phyloP scores from a whole-genome alignment of 306 rosid species.

The Abrus pulchellus region DNA sequence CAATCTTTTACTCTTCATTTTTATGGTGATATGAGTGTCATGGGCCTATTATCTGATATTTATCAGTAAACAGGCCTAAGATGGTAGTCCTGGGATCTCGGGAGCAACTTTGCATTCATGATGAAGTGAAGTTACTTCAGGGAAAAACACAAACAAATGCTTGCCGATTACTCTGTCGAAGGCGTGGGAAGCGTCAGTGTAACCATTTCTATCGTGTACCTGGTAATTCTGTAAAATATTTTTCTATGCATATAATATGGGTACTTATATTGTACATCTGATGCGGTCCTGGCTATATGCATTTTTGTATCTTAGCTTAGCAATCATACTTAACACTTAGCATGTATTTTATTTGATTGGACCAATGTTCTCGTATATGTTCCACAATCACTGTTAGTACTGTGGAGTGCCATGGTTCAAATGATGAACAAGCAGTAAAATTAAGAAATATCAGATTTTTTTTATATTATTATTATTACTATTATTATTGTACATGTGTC shows the following conservation, averaged over 20 bases:
- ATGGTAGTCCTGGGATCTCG: slow-evolving; percentile 94
- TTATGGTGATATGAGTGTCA: slow-evolving; percentile 36
- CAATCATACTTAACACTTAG: background rate
- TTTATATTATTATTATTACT: background rate
- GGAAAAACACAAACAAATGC: slow-evolving; percentile 87
- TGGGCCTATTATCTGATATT: slow-evolving; percentile 36
- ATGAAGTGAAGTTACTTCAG: slow-evolving; percentile 75
- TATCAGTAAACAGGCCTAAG: slow-evolving; percentile 75
- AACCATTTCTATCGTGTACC: slow-evolving; percentile 57
- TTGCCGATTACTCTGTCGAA: slow-evolving; percentile 72
- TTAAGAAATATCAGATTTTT: background rate
- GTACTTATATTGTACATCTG: slow-evolving; percentile 22
- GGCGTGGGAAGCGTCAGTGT: slow-evolving; percentile 62
- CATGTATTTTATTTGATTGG: slow-evolving; percentile 8
- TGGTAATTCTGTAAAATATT: slow-evolving; percentile 54
- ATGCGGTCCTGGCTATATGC: background rate
- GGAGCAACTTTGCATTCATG: slow-evolving; percentile 95
- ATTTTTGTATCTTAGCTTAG: background rate
- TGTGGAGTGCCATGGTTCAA: background rate
- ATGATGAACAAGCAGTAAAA: background rate
- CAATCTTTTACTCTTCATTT: slow-evolving; percentile 7
- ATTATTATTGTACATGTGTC: background rate
- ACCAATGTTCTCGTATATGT: background rate
- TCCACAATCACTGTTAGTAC: slow-evolving; percentile 5
- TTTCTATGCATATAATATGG: slow-evolving; percentile 8